Evolutionary conservation across 805 yeast species (phyloP), one percentile per base, ranked within the genome.

Genomic region (Saccharomycopsis lassenensis): DNA sequence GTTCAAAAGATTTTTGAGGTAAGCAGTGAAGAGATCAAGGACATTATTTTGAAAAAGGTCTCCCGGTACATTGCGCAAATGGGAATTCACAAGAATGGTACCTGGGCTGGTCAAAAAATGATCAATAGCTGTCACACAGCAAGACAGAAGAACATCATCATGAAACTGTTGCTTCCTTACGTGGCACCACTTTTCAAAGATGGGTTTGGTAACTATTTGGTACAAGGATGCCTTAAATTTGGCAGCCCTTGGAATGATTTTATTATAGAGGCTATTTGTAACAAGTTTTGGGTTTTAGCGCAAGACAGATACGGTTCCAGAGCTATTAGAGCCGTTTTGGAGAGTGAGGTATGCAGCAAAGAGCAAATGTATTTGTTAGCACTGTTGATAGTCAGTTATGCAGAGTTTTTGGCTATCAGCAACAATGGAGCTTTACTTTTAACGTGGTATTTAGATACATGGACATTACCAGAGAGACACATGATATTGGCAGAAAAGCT

Each of bases 91-190:
- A 91, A 91, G 52, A 91, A 91, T 56, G 98, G 98, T 44, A 91
- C 98, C 4, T 91, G 98, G 98, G 97, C 96, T 2, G 94, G 95
- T 17, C 98, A 91, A 57, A 91, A 89, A 57, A 78, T 91, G 57
- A 86, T 91, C 48, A 80, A 76, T 46, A 76, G 77, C 30, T 79
- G 85, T 3, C 58, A 67, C 44, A 74, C 74, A 33, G 74, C 67
- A 29, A 67, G 71, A 33, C 83, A 76, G 49, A 78, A 73, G 55
- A 59, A 65, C 48, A 54, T 80, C 33, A 81, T 91, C 29, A 75
- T 78, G 6, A 62, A 70, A 18, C 71, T 85, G 27, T 67, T 91
- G 44, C 71, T 73, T 41, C 91, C 94, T 1, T 86, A 80, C 51
- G 72, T 91, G 31, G 83, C 81, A 1, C 83, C 87, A 33, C 63